These are phyloP conservation scores for Thyridium curvatum DNA, from an alignment of 2,329 filamentous ascomycete species.

Conservation along the genomic window DNA sequence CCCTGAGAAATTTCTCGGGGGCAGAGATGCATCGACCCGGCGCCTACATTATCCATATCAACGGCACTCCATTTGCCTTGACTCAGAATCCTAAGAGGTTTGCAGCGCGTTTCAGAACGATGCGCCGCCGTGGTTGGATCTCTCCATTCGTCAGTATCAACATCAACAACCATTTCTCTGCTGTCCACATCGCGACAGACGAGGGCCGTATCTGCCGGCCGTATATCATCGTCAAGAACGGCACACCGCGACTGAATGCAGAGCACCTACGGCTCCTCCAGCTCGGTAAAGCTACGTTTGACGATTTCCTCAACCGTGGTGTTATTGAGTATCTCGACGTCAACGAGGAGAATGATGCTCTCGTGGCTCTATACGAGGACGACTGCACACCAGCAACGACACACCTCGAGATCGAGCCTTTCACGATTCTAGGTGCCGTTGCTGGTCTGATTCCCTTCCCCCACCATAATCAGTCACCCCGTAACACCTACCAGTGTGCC, in stretches of 20 bases:
- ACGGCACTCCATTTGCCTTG: constrained; percentile 87
- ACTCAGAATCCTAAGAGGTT: constrained; percentile 85
- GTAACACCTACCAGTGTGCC: constrained; percentile 98
- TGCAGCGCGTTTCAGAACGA: constrained; percentile 73
- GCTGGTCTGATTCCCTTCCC: constrained; percentile 96
- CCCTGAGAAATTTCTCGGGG: constrained; percentile 64
- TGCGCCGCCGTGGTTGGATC: constrained; percentile 83
- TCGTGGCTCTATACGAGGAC: constrained; percentile 84
- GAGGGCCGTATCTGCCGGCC: constrained; percentile 95
- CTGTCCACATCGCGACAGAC: constrained; percentile 93
- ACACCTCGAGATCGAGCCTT: constrained; percentile 95
- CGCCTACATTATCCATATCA: constrained; percentile 86
- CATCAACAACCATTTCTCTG: constrained; percentile 86
- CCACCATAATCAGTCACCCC: constrained; percentile 96
- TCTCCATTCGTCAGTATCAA: constrained; percentile 96
- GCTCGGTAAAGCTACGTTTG: constrained; percentile 79
- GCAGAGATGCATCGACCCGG: constrained; percentile 81
- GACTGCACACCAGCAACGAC: constrained; percentile 81
- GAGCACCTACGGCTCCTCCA: constrained; percentile 77
- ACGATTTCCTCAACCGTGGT: constrained; percentile 85
- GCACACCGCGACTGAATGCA: constrained; percentile 71
- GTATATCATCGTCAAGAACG: constrained; percentile 89
- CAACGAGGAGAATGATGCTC: constrained; percentile 95
- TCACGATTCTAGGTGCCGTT: constrained; percentile 91
- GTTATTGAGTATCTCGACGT: constrained; percentile 96